Base-by-base conservation (phyloP, 164 flowering plant species). In the Liquidambar formosana region DNA sequence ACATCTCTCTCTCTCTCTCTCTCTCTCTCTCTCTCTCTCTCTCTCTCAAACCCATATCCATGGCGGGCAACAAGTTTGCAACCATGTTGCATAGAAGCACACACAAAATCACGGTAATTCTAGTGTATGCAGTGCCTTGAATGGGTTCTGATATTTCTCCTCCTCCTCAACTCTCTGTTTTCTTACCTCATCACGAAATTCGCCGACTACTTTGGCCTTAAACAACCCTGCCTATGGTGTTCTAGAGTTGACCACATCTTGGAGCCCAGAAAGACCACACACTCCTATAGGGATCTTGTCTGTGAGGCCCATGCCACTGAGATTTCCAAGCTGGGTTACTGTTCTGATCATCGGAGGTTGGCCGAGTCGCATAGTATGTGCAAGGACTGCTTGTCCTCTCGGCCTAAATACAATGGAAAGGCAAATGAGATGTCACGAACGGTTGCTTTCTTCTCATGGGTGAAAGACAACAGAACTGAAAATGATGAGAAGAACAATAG, bases 51-150 rank as follows among this genome's bases (percentile, higher is more conserved):
- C n/a, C n/a, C n/a, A n/a, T 43, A 72, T 58, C 71, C 52, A 93
- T 89, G 96, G 95, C 90, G 25, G 76, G 84, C 67, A 91, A 93
- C 89, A 88, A 82, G 56, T 93, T 93, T 74, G 94, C 98, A 16
- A 87, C 92, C 70, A 80, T 85, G 86, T 60, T 91, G 68, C 86
- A 86, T 19, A 88, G 81, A 65, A 87, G 82, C 76, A 85, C 92
- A 52, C 75, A 89, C 80, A 90, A 75, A 26, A 68, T 82, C 60
- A 85, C 92, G 11, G 65, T 89, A n/a, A 72, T 85, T 71, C 89
- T 94, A 14, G 73, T 83, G 69, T 91, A 89, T 56, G 87, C 89
- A n/a, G 16, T 87, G n/a, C 43, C 90, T 95, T 13, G 99, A 95
- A 79, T 95, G 99, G 99, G 66, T 81, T 78, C 76, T 95, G 23